Evolutionary conservation across 805 yeast genomes (phyloP), one percentile per base, ranked within the genome.

Genomic region (Barnettozyma populi): DNA sequence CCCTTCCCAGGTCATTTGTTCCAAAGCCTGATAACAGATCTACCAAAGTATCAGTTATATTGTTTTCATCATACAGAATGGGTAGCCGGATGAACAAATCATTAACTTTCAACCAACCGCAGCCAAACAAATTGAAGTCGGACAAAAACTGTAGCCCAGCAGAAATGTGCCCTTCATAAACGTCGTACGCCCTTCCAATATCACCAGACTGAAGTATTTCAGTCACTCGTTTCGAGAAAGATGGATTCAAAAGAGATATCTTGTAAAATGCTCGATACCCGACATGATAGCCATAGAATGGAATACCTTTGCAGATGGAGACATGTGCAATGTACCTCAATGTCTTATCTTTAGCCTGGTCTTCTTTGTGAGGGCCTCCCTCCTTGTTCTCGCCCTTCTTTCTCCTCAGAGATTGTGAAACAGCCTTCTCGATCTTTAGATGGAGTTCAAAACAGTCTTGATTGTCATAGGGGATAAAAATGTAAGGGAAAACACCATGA

Each of bases 401-500:
- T 35, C 66, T 56, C 43, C 59, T 57, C 48, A 71, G 72, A 0
- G 82, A 76, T 2, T 57, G 60, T 2, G 55, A 56, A 16, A 82
- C 52, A 14, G 65, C 63, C 1, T 38, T 44, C 53, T 84, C 89
- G 13, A 84, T 57, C 48, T 68, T 65, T 9, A 53, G 35, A 31
- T 69, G 75, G 16, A 83, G 53, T 1, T 61, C 54, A 3, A 64
- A 53, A 25, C 83, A 64, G 47, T 70, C 69, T 16, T 61, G 59
- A 11, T 81, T 84, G 38, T 69, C 70, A 57, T 83, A 83, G 32
- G 78, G 79, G 2, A 90, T 70, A 59, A 75, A 90, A 2, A 92
- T 54, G 59, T 92, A 94, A 0, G 98, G 99, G 53, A 74, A 87
- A 18, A 78, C 78, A 36, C 92, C 90, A 67, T 90, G 98, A 9